Conservation (phyloP, 306 rosid species). For the Medicago truncatula region DNA sequence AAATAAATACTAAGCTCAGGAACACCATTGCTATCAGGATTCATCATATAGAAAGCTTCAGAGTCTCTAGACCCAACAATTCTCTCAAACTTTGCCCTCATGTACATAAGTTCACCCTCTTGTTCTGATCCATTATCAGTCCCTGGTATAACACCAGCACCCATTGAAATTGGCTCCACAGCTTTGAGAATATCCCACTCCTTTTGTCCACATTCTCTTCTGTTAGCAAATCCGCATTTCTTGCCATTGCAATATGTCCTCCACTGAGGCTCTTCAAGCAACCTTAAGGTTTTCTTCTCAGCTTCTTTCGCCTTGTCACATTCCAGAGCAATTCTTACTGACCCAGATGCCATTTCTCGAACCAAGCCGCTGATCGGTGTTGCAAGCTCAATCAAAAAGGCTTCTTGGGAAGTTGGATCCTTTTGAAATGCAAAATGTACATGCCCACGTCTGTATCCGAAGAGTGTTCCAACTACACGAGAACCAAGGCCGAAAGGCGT, state of each 20-base stretch:
- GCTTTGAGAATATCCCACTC: conserved; percentile 85
- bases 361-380: conserved; percentile 91
- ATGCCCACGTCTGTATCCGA: conserved; percentile 81
- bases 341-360: conserved; percentile 92
- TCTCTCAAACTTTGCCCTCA: conserved; percentile 97
- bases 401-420: conserved; percentile 70
- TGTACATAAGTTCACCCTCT: conserved; percentile 76
- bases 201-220: conserved; percentile 82
- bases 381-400: conserved; percentile 87
- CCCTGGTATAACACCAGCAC: conserved; percentile 90
- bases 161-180: conserved; percentile 91
- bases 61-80: conserved; percentile 72
- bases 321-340: conserved; percentile 89
- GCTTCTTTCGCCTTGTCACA: conserved; percentile 67
- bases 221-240: conserved; percentile 82
- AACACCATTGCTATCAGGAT: conserved; percentile 93
- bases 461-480: conserved; percentile 86
- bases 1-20: conserved; percentile 94
- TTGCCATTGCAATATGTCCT: conserved; percentile 95
- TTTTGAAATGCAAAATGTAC: conserved; percentile 87
- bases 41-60: conserved; percentile 85
- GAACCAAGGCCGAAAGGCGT: conserved; percentile 61
- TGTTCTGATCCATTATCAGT: conserved; percentile 42
- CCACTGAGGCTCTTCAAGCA: conserved; percentile 86
- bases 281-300: conserved; percentile 48